A percentile compares a stretch with the other conserved stretches of the same genome.
Evolutionary conservation across 495 filamentous ascomycete species (phyloP).

Genomic region (Penicillium manginii): DNA sequence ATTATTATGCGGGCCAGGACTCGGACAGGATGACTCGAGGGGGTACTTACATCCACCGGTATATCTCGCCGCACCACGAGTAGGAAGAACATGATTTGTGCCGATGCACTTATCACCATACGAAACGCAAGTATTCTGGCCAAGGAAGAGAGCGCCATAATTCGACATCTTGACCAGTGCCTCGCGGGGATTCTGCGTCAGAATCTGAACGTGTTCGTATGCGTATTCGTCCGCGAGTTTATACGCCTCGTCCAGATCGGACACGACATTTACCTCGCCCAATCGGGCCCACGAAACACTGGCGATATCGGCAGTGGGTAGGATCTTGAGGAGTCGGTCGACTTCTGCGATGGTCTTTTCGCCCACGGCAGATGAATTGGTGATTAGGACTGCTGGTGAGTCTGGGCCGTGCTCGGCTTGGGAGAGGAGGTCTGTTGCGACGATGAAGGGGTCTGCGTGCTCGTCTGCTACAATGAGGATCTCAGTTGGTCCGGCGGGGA

Average conservation of each 20-base stretch:
- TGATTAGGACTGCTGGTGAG: slow-evolving; percentile 52
- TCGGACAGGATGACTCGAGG: not conserved
- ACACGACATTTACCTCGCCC: slow-evolving; percentile 53
- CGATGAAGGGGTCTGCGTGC: slow-evolving; percentile 51
- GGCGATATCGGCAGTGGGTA: slow-evolving; percentile 49
- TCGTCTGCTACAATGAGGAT: slow-evolving; percentile 57
- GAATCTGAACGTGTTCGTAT: slow-evolving; percentile 58
- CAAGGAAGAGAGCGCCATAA: slow-evolving; percentile 56
- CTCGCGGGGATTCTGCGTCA: slow-evolving; percentile 50
- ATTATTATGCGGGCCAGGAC: not conserved
- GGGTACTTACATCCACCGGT: slow-evolving; percentile 40
- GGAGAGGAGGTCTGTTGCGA: slow-evolving; percentile 55
- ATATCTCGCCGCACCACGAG: slow-evolving; percentile 49
- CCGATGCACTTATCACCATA: slow-evolving; percentile 60
- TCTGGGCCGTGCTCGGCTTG: slow-evolving; percentile 60
- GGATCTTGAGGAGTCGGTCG: slow-evolving; percentile 41
- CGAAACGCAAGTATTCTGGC: slow-evolving; percentile 57
- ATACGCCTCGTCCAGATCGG: slow-evolving; percentile 50
- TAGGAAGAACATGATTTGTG: slow-evolving; percentile 59
- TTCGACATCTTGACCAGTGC: slow-evolving; percentile 55
- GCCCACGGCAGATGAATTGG: slow-evolving; percentile 47
- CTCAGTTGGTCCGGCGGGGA: slow-evolving; percentile 58
- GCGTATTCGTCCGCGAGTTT: slow-evolving; percentile 55
- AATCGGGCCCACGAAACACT: slow-evolving; percentile 48
- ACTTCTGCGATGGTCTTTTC: slow-evolving; percentile 42